Conservation (phyloP, 495 filamentous ascomycete species). For the Penicillium bialowiezense region DNA sequence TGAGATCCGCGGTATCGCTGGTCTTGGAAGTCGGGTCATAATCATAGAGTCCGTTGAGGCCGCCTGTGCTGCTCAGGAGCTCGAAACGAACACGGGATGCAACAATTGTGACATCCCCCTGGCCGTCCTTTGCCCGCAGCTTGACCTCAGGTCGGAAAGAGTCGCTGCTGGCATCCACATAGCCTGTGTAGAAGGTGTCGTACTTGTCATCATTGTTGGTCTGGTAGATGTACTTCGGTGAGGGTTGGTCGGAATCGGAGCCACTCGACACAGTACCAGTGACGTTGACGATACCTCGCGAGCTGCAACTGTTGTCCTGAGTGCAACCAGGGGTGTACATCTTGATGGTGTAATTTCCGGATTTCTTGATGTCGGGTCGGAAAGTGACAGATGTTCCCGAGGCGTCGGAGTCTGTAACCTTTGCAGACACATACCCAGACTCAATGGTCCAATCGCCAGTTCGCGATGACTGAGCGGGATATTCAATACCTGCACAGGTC, state of each 20-base stretch:
- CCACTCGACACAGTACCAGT: conserved; percentile 64
- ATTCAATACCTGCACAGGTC: conserved; percentile 63
- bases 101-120: conserved; percentile 72
- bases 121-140: conserved; percentile 63
- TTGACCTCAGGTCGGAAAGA: conserved; percentile 81
- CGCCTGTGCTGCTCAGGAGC: conserved; percentile 57
- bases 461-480: conserved; percentile 59
- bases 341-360: conserved; percentile 84
- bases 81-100: conserved; percentile 82
- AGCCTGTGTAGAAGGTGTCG: conserved; percentile 81
- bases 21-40: conserved; percentile 65
- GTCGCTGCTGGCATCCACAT: conserved; percentile 70
- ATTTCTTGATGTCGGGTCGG: conserved; percentile 78
- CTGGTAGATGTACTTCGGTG: conserved; percentile 63
- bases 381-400: conserved; percentile 64
- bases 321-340: conserved; percentile 89
- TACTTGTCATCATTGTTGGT: conserved; percentile 95
- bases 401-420: conserved; percentile 55
- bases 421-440: conserved; percentile 73
- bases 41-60: conserved; percentile 89
- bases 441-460: conserved; percentile 73
- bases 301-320: conserved; percentile 71
- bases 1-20: conserved; percentile 58
- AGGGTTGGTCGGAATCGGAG: conserved; percentile 35
- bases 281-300: conserved; percentile 75